A percentile compares a stretch with the other conserved stretches of the same genome.
Evolutionary conservation across 2,329 filamentous ascomycete genomes (phyloP).

Genomic region (Penicillium janthinellum): DNA sequence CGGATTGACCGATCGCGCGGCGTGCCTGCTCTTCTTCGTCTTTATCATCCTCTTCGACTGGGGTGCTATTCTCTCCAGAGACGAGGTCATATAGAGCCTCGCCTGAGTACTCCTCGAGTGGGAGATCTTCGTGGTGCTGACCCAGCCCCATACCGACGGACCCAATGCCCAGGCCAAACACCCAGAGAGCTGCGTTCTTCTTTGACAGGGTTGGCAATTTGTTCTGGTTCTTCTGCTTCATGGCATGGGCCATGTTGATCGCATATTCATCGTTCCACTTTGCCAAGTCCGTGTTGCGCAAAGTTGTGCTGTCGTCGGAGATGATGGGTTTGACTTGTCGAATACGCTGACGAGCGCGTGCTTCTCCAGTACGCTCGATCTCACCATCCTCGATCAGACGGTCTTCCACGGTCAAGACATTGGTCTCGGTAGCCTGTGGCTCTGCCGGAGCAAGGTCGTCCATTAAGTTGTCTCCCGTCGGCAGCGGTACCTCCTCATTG

Average conservation of each 20-base stretch:
- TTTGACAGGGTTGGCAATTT: slow-evolving; percentile 54
- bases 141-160: slow-evolving; percentile 54
- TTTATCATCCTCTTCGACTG: neutral
- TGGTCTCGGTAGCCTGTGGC: neutral
- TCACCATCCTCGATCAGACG: slow-evolving; percentile 1
- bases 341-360: slow-evolving; percentile 31
- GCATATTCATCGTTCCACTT: slow-evolving; percentile 63
- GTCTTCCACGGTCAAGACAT: neutral
- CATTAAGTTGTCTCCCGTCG: neutral
- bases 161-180: slow-evolving; percentile 60
- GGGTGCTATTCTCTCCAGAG: slow-evolving; percentile 16
- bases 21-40: slow-evolving; percentile 29
- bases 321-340: slow-evolving; percentile 45
- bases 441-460: neutral
- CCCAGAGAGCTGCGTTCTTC: slow-evolving; percentile 64
- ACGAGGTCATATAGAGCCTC: slow-evolving; percentile 55
- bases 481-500: neutral
- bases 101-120: slow-evolving; percentile 62
- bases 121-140: slow-evolving; percentile 45
- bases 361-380: slow-evolving; percentile 12
- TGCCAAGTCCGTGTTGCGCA: slow-evolving; percentile 59
- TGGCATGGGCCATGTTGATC: slow-evolving; percentile 59
- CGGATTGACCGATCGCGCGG: slow-evolving; percentile 44
- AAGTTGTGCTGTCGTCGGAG: slow-evolving; percentile 53
- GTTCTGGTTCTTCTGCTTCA: slow-evolving; percentile 48